Conservation (phyloP, 73 alveolate species). For the Tetrahymena malaccensis region DNA sequence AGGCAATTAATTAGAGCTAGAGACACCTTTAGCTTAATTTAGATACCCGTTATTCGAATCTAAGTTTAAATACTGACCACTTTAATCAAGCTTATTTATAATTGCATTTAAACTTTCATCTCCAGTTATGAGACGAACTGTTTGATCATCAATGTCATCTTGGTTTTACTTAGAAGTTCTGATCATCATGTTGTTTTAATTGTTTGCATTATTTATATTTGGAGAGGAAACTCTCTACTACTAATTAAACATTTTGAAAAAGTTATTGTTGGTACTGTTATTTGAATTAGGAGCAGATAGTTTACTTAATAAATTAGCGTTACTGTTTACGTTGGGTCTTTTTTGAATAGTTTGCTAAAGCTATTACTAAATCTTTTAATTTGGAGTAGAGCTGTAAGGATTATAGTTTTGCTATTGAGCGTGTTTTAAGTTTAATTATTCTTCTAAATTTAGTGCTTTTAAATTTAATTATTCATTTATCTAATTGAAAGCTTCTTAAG, state of each 20-base stretch:
- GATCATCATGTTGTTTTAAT: neutral
- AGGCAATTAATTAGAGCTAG: neutral
- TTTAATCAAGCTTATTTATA: neutral
- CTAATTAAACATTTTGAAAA: neutral
- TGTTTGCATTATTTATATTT: neutral
- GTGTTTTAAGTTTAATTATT: neutral
- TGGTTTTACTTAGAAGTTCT: neutral
- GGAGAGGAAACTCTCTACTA: neutral
- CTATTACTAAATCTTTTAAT: neutral
- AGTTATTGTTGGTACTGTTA: neutral
- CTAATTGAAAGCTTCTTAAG: neutral
- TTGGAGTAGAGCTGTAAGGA: neutral
- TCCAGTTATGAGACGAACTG: neutral
- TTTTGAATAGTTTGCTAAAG: neutral
- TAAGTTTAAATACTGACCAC: neutral
- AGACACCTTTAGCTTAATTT: neutral
- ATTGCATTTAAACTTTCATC: neutral
- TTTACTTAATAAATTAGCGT: neutral
- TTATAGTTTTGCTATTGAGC: neutral
- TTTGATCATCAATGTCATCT: neutral
- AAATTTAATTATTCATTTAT: neutral
- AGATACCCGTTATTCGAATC: neutral
- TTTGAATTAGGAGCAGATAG: neutral
- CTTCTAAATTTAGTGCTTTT: neutral
- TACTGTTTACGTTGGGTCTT: neutral